A percentile compares a stretch with the other conserved stretches of the same genome.
phyloP scores from a whole-genome alignment of 2,329 filamentous ascomycete species.

The Neospermospora avenae region DNA sequence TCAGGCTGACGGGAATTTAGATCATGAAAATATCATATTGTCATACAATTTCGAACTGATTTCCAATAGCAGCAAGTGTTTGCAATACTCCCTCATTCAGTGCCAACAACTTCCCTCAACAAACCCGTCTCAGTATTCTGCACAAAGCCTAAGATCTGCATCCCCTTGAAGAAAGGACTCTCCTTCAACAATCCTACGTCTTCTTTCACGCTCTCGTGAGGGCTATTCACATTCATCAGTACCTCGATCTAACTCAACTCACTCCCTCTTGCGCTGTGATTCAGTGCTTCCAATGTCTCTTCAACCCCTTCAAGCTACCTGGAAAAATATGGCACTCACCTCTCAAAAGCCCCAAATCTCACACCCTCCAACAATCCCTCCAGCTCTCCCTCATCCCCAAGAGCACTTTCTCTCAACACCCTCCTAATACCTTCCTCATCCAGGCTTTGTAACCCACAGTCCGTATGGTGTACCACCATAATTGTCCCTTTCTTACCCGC shows the following conservation, averaged over 20 bases:
- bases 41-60: background rate
- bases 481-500: slow-evolving; percentile 25
- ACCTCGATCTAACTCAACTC: background rate
- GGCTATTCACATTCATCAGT: slow-evolving; percentile 14
- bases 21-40: background rate
- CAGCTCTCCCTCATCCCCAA: background rate
- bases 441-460: slow-evolving; percentile 18
- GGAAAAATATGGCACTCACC: slow-evolving; percentile 12
- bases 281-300: background rate
- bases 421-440: slow-evolving; percentile 19
- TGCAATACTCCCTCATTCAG: background rate
- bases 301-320: background rate
- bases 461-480: slow-evolving; percentile 26
- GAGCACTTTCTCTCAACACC: slow-evolving; percentile 6
- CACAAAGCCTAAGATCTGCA: slow-evolving; percentile 25
- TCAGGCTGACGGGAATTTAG: background rate
- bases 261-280: background rate
- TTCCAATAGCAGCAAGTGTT: too few species aligned
- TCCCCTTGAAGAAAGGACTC: slow-evolving; percentile 22
- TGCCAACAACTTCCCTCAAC: slow-evolving; percentile 18
- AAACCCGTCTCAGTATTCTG: slow-evolving; percentile 27
- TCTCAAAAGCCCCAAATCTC: slow-evolving; percentile 24
- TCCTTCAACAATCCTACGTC: slow-evolving; percentile 23
- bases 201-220: slow-evolving; percentile 23
- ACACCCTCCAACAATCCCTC: slow-evolving; percentile 8